Evolutionary conservation across 2,329 filamentous ascomycete species (phyloP).

Genomic region (Fusarium sp.): DNA sequence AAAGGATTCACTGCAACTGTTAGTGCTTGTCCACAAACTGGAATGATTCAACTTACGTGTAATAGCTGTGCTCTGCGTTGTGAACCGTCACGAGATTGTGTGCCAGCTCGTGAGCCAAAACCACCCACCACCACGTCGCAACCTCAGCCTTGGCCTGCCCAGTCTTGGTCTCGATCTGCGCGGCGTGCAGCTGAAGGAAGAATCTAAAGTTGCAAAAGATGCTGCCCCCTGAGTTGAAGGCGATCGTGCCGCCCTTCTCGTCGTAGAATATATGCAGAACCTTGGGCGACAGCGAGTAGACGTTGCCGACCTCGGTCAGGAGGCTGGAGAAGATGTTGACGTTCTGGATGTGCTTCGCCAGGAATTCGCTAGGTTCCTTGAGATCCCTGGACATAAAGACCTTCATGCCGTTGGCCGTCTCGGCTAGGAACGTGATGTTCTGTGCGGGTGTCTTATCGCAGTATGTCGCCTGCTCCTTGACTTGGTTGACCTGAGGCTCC

Average conservation of each 20-base stretch:
- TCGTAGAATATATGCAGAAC: constrained; percentile 92
- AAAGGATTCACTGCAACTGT: constrained; percentile 73
- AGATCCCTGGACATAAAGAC: constrained; percentile 75
- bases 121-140: constrained; percentile 91
- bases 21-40: neutral
- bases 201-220: constrained; percentile 95
- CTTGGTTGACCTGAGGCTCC: constrained; percentile 75
- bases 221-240: constrained; percentile 88
- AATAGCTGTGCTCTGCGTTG: constrained; percentile 83
- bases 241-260: constrained; percentile 81
- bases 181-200: constrained; percentile 82
- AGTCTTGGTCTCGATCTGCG: constrained; percentile 53
- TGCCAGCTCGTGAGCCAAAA: constrained; percentile 94
- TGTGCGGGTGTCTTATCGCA: constrained; percentile 83
- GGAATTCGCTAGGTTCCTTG: constrained; percentile 63
- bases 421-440: constrained; percentile 77
- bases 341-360: constrained; percentile 68
- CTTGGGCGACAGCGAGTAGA: constrained; percentile 77
- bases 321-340: constrained; percentile 78
- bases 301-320: constrained; percentile 74
- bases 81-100: constrained; percentile 90
- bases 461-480: constrained; percentile 87
- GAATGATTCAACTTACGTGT: constrained; percentile 67
- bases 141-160: constrained; percentile 73
- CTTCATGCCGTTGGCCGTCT: constrained; percentile 77